A percentile compares a stretch with the other conserved stretches of the same genome.
Conservation (phyloP, 306 rosid genomes). For the Casuarina glauca region DNA sequence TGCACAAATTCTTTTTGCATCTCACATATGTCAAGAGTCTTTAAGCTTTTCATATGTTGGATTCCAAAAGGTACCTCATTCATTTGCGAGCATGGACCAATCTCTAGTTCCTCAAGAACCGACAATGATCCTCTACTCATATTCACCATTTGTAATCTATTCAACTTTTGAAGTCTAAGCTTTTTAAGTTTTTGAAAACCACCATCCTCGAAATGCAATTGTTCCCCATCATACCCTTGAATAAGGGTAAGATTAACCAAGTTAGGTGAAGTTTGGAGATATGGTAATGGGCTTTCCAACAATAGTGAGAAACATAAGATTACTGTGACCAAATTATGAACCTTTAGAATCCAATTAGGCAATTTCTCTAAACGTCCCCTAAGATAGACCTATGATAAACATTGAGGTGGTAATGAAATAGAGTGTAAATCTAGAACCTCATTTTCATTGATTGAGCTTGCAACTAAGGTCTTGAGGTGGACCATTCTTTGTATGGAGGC, state of each 20-base stretch:
- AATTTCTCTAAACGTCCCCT: constrained; percentile 10
- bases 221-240: constrained; percentile 20
- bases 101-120: neutral
- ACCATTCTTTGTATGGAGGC: constrained; percentile 6
- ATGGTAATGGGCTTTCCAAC: constrained; percentile 3
- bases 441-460: constrained; percentile 2
- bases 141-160: neutral
- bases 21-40: neutral
- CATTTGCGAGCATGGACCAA: neutral
- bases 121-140: constrained; percentile 11
- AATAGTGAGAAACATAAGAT: neutral
- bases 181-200: constrained; percentile 4
- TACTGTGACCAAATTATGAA: neutral
- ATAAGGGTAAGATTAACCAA: neutral
- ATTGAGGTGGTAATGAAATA: constrained; percentile 1
- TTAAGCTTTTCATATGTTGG: neutral
- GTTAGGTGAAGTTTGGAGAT: neutral
- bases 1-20: neutral
- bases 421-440: constrained; percentile 17
- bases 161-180: neutral
- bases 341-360: constrained; percentile 17
- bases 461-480: constrained; percentile 1
- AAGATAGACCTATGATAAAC: constrained; percentile 1
- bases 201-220: constrained; percentile 10
- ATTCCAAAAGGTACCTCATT: constrained; percentile 21